A percentile compares a stretch with the other conserved stretches of the same genome.
These are phyloP conservation scores for Dicorynia guianensis DNA, from an alignment of 306 rosid genomes.

Conservation along the genomic window DNA sequence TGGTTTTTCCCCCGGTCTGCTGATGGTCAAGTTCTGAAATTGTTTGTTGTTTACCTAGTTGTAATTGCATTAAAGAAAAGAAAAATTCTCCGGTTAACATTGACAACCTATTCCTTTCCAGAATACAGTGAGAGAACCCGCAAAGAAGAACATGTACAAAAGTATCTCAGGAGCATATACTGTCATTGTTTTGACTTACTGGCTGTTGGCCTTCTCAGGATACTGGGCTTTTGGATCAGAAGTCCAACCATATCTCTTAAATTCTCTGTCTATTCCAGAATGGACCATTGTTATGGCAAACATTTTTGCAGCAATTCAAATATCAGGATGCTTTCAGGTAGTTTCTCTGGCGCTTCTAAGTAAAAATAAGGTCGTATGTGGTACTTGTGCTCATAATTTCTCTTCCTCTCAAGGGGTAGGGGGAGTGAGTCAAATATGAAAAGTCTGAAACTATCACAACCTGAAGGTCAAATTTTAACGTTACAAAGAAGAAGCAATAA, in stretches of 20 bases:
- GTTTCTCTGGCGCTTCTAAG: not conserved
- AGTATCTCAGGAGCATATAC: conserved; percentile 73
- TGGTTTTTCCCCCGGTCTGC: not conserved
- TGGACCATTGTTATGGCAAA: conserved; percentile 84
- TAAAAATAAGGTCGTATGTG: not conserved
- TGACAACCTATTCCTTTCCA: conserved; percentile 37
- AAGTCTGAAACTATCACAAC: not conserved
- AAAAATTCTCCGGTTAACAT: not conserved
- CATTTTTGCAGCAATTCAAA: conserved; percentile 77
- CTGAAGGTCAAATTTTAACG: not conserved
- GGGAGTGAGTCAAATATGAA: not conserved
- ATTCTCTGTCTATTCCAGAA: conserved; percentile 65
- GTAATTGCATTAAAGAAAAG: not conserved
- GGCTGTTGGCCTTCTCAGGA: conserved; percentile 71
- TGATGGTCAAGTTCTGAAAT: not conserved
- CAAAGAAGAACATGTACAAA: conserved; percentile 72
- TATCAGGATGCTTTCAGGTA: conserved; percentile 85
- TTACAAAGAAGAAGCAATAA: not conserved
- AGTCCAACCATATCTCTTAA: conserved; percentile 71
- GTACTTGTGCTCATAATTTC: not conserved
- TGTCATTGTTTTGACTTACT: conserved; percentile 66
- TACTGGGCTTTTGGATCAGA: conserved; percentile 84
- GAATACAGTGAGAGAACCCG: conserved; percentile 77
- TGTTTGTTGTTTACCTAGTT: not conserved
- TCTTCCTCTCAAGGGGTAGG: not conserved